Evolutionary conservation across 495 filamentous ascomycete genomes (phyloP).

Genomic region (Podospora pseudocomata): DNA sequence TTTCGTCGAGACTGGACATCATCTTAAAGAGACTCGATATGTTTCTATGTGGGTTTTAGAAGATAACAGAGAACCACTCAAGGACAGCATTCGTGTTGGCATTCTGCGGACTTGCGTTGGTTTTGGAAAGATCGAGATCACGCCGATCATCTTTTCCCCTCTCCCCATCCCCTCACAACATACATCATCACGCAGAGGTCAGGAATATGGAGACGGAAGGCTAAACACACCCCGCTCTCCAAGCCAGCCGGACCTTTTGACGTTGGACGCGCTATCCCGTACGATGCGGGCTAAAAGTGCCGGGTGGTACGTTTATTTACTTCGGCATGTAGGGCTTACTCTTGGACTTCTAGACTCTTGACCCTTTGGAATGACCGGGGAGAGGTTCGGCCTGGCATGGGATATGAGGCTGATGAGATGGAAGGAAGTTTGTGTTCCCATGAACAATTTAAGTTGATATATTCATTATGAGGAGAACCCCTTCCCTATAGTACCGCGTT

Average conservation of each 20-base stretch:
- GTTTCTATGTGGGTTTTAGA: neutral
- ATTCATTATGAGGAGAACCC: neutral
- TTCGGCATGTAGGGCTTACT: neutral
- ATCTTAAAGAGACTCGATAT: neutral
- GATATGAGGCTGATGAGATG: too few relatives aligned
- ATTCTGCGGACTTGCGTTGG: neutral
- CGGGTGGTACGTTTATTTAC: neutral
- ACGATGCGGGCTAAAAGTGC: neutral
- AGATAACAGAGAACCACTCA: neutral
- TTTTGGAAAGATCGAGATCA: neutral
- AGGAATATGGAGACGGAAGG: neutral
- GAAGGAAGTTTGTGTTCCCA: neutral
- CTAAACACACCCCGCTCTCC: neutral
- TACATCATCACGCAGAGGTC: neutral
- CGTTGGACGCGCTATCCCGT: neutral
- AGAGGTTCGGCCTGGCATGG: neutral
- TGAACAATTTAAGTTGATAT: neutral
- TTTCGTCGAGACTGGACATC: neutral
- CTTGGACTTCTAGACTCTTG: neutral
- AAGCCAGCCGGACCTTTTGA: neutral
- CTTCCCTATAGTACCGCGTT: neutral
- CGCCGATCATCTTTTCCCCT: neutral
- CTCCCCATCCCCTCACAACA: neutral
- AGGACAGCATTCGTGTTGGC: neutral
- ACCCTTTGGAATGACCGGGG: neutral